A percentile compares a stretch with the other conserved stretches of the same genome.
Conservation (phyloP, 805 yeast genomes). For the Kuraishia floccosa region DNA sequence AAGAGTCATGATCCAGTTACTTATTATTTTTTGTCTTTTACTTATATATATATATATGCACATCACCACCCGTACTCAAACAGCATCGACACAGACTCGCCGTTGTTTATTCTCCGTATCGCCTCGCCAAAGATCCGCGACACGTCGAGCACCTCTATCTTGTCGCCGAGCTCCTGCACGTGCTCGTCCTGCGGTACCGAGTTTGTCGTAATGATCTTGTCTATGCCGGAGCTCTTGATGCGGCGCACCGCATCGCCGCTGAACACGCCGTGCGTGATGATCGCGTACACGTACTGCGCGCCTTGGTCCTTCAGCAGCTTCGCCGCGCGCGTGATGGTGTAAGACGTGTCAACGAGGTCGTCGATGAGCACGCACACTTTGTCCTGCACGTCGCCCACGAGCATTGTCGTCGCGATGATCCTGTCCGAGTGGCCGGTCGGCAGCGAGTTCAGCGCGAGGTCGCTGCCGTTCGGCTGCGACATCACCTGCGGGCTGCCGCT, state of each 20-base stretch:
- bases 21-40: neutral
- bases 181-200: constrained; percentile 78
- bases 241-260: constrained; percentile 83
- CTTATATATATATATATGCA: neutral
- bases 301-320: constrained; percentile 87
- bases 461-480: neutral
- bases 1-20: no score
- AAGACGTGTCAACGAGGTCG: constrained; percentile 89
- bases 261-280: constrained; percentile 88
- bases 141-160: constrained; percentile 77
- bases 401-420: constrained; percentile 72
- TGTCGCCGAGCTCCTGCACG: constrained; percentile 38
- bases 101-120: constrained; percentile 91
- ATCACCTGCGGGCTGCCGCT: neutral
- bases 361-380: constrained; percentile 86
- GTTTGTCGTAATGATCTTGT: constrained; percentile 80
- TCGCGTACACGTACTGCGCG: constrained; percentile 73
- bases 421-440: constrained; percentile 11
- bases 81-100: constrained; percentile 89
- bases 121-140: constrained; percentile 88
- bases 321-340: constrained; percentile 88
- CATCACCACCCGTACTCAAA: constrained; percentile 69
- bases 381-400: constrained; percentile 88
- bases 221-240: constrained; percentile 58
- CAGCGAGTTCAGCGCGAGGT: neutral